These are phyloP conservation scores for Filosporella fistucella DNA, from an alignment of 495 filamentous ascomycete genomes.

Conservation along the genomic window DNA sequence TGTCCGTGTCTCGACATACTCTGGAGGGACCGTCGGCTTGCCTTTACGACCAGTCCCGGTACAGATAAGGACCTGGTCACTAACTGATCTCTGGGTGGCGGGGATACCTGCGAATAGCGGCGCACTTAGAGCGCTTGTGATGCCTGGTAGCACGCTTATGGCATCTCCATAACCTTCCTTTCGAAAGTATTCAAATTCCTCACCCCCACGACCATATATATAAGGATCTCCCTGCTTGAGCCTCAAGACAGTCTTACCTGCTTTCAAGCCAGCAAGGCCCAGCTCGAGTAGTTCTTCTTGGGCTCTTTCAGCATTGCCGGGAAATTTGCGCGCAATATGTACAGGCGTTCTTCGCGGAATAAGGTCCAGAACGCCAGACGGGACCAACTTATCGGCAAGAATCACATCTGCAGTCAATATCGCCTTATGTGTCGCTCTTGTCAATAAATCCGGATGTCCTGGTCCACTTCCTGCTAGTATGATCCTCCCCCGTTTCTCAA, in stretches of 20 bases:
- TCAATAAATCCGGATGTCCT: constrained; percentile 87
- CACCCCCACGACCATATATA: constrained; percentile 89
- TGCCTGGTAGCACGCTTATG: constrained; percentile 77
- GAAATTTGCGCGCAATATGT: constrained; percentile 94
- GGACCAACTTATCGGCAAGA: constrained; percentile 95
- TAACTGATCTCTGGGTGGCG: constrained; percentile 80
- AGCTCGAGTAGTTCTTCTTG: constrained; percentile 86
- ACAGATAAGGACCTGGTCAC: constrained; percentile 89
- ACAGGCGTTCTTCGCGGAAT: constrained; percentile 87
- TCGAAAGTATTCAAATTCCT: constrained; percentile 86
- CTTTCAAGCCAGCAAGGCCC: constrained; percentile 65
- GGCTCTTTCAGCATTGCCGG: constrained; percentile 89
- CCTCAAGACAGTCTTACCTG: constrained; percentile 75
- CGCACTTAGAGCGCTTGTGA: constrained; percentile 82
- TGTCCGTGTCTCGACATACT: constrained; percentile 70
- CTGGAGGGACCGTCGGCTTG: constrained; percentile 72
- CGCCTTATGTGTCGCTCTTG: constrained; percentile 81
- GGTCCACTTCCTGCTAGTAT: constrained; percentile 92
- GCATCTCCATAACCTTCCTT: constrained; percentile 52
- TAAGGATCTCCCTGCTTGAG: constrained; percentile 97
- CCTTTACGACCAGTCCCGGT: constrained; percentile 95
- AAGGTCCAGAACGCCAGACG: constrained; percentile 76
- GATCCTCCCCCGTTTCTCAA: constrained; percentile 53
- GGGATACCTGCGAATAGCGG: constrained; percentile 88
- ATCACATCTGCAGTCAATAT: constrained; percentile 81